phyloP scores from a whole-genome alignment of 148 eudicot species.

The Tetragonia tetragonoides region DNA sequence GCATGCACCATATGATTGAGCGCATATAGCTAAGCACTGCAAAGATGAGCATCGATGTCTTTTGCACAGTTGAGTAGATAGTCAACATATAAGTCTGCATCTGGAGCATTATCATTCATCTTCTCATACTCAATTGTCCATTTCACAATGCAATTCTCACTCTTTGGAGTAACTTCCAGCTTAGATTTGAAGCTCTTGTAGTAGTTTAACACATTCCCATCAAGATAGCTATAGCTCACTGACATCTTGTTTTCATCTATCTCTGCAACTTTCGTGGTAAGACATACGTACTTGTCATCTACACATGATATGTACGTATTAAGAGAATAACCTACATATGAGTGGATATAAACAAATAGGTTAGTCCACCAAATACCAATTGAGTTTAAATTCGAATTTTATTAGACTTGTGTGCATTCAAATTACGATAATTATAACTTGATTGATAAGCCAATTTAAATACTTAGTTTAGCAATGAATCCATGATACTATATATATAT shows the following conservation, averaged over 20 bases:
- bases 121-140: constrained; percentile 31
- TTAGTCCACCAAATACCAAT: too few relatives aligned
- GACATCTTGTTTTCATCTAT: constrained; percentile 17
- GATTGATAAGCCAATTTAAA: too few relatives aligned
- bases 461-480: too few relatives aligned
- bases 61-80: constrained; percentile 8
- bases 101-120: constrained; percentile 23
- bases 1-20: background rate
- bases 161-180: constrained; percentile 4
- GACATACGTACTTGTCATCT: background rate
- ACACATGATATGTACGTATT: background rate
- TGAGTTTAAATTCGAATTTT: too few relatives aligned
- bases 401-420: too few relatives aligned
- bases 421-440: too few relatives aligned
- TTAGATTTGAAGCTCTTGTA: constrained; percentile 20
- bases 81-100: constrained; percentile 14
- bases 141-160: constrained; percentile 9
- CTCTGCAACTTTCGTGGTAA: constrained; percentile 9
- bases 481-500: too few relatives aligned
- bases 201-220: constrained; percentile 20
- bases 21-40: background rate
- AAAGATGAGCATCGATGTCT: constrained; percentile 12
- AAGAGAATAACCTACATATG: too few relatives aligned
- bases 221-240: constrained; percentile 10
- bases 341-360: too few relatives aligned